Percentiles rank a stretch among this genome's conserved stretches.
These are phyloP conservation scores for Clarireedia paspali DNA, from an alignment of 2,329 filamentous ascomycete genomes.

Conservation along the genomic window DNA sequence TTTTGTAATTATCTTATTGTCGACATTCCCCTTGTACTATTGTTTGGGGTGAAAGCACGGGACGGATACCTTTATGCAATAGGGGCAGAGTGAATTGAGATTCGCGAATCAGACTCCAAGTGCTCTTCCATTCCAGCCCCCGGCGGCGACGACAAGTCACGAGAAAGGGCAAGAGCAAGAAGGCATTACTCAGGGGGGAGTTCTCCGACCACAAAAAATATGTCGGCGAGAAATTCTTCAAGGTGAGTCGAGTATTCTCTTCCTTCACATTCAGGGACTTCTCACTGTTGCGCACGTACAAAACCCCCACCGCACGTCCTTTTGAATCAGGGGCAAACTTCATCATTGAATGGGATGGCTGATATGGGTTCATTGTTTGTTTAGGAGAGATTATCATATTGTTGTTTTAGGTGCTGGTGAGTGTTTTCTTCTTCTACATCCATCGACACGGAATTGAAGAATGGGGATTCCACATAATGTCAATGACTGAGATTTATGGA, in stretches of 20 bases:
- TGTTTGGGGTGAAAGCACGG: too few relatives aligned
- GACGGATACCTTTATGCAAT: too few relatives aligned
- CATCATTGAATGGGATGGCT: neutral
- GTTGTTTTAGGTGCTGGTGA: constrained; percentile 56
- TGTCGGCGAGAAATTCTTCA: constrained; percentile 4
- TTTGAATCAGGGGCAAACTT: constrained; percentile 9
- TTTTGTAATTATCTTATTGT: neutral
- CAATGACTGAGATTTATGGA: neutral
- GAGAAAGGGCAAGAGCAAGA: neutral
- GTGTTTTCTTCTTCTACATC: constrained; percentile 2
- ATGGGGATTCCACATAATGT: neutral
- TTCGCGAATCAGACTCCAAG: too few relatives aligned
- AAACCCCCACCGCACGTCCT: neutral
- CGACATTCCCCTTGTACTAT: too few relatives aligned
- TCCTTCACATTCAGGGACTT: neutral
- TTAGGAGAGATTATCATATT: constrained; percentile 56
- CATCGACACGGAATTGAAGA: neutral
- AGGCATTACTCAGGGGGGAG: neutral
- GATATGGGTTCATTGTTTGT: neutral
- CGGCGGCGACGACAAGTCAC: neutral
- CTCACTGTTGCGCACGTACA: neutral
- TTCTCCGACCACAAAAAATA: neutral
- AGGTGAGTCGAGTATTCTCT: constrained; percentile 1
- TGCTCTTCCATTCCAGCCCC: neutral
- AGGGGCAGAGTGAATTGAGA: too few relatives aligned